A percentile compares a stretch with the other conserved stretches of the same genome.
These are phyloP conservation scores for Carpinus viminea DNA, from an alignment of 306 rosid species.

Conservation along the genomic window DNA sequence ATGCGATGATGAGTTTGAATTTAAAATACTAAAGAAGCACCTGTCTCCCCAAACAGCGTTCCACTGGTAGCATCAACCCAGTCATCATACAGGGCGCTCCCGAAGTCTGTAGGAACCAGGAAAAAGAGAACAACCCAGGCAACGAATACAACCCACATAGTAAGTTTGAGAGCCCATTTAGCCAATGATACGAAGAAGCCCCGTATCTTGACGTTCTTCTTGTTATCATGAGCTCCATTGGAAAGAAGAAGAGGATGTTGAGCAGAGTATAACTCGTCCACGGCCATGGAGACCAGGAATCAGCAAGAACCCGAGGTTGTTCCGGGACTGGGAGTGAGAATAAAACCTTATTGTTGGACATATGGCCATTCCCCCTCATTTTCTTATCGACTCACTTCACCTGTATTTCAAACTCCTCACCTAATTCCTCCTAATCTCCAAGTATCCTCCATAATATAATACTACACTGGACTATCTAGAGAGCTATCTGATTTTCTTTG, in stretches of 20 bases:
- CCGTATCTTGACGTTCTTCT: conserved; percentile 5
- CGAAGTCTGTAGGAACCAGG: conserved; percentile 44
- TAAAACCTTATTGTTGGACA: background rate
- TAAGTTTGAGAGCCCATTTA: conserved; percentile 51
- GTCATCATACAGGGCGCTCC: conserved; percentile 4
- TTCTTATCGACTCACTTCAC: conserved; percentile 1
- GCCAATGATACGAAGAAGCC: conserved; percentile 33
- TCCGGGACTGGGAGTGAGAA: background rate
- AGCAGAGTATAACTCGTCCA: background rate
- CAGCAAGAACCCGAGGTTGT: background rate
- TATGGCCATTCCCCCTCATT: background rate
- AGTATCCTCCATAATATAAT: background rate
- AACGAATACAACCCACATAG: conserved; percentile 51
- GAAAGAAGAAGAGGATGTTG: conserved; percentile 4
- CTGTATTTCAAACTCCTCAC: conserved; percentile 3
- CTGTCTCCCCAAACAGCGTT: conserved; percentile 61
- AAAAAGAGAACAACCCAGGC: conserved; percentile 59
- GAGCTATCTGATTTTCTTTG: background rate
- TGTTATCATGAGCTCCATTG: conserved; percentile 1
- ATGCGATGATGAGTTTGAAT: background rate
- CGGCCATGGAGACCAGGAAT: background rate
- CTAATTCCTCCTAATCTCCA: background rate
- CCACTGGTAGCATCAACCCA: conserved; percentile 34
- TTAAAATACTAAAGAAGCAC: conserved; percentile 27
- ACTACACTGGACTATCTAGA: background rate